Evolutionary conservation across 257 asterid species (phyloP), one percentile per base, ranked within the genome.

Genomic region (Handroanthus guayacan): DNA sequence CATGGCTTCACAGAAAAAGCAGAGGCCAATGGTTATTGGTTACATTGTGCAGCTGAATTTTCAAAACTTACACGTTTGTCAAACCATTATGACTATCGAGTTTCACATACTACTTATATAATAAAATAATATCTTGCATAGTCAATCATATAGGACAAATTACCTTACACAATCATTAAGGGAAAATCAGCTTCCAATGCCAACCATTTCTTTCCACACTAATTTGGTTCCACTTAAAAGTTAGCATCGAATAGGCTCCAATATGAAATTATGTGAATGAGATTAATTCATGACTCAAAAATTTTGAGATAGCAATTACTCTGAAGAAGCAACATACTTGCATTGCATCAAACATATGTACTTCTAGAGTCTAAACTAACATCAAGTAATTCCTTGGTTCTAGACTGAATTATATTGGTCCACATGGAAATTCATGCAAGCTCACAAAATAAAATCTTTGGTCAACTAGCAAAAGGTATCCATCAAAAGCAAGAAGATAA

Each of bases 321-420:
- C 10, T 36, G 43, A 38, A 39, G 31, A 61, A 61, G 64, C 16
- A 58, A 58, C 14, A 20, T 20, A 25, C 9, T 58, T n/a, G 9
- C 5, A 20, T 11, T 31, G 43, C 18, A 25, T 16, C 45, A 11
- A 36, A 6, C 1, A 14, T 31, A 61, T 34, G 67, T 7, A n/a
- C 2, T 62, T 12, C 69, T 12, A 13, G 50, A 6, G 50, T 38
- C 25, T 37, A 62, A 11, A 62, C 1, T 13, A 62, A 62, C n/a
- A 62, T 38, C 25, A 37, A 55, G 9, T 62, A 62, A 37, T 62
- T 62, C 69, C 69, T 62, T 37, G 50, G 44, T 61, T 25, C 31
- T 25, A 25, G 31, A 25, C 67, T 31, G 14, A 16, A 10, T 2
- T 11, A 20, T 31, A 62, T 17, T 34, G 69, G 36, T 37, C 20